Evolutionary conservation across 2,329 filamentous ascomycete genomes (phyloP), one percentile per base, ranked within the genome.

Genomic region (Epichloe elymi): DNA sequence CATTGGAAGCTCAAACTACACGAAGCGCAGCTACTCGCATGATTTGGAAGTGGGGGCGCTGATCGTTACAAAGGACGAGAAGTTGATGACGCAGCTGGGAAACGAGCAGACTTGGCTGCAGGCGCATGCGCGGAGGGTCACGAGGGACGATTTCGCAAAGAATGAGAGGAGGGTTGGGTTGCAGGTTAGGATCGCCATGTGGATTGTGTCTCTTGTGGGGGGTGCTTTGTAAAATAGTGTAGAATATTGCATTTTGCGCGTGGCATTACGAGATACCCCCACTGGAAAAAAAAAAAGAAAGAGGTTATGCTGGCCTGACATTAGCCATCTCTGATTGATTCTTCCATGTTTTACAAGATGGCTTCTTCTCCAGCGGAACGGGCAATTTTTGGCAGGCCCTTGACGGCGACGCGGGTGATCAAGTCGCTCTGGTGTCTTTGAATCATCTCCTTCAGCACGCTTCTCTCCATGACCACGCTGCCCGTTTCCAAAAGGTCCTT

Each of bases 1-100:
- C 17, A 79, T 98, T 1, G 93, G 93, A 1, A 94, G 87, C 63
- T 93, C 86, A 10, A 98, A 98, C 64, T 98, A 97, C 67, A 98
- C 93, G 0, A 90, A 93, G 65, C 76, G 93, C 33, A 94, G 88
- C 62, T 97, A 98, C 67, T 84, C 85, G 40, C 78, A 96, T 41
- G 93, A 98, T 67, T 75, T 98, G 2, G 93, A 98, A 65, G 86
- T 85, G 0, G 93, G 94, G 36, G 86, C 87, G 1, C 67, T 96
- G 52, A 84, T 98, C 30, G 80, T 96, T 4, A 98, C 93, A 1
- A 74, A 74, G 20, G 84, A 97, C 60, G 72, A 83, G 23, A 76
- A 73, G 0, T 67, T 98, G 58, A 87, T 88, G 66, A 70, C 70
- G 52, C 76, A 82, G 49, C 70, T 97, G n/a, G 84, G 78, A 7